Percentiles rank a stretch among this genome's conserved stretches.
Conservation (phyloP, 805 yeast genomes). For the Kodamaea kaohsiungensis region DNA sequence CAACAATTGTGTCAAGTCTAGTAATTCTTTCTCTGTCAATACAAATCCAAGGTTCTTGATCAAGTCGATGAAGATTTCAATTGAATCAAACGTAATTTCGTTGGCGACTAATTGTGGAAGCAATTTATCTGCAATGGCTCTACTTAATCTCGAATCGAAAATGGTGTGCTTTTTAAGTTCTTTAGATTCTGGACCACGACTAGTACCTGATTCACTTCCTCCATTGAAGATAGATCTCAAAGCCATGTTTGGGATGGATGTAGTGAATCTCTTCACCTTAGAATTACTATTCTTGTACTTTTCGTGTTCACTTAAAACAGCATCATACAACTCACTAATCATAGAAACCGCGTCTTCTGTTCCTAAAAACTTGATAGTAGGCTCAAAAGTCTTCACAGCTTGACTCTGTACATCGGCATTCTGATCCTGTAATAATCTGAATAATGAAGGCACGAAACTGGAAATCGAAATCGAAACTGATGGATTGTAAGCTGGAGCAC, state of each 20-base stretch:
- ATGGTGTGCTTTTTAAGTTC: neutral
- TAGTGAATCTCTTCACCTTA: constrained; percentile 34
- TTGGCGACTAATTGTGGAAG: constrained; percentile 38
- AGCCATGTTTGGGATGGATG: constrained; percentile 56
- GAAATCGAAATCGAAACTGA: constrained; percentile 2
- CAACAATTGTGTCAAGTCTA: constrained; percentile 26
- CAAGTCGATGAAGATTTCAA: constrained; percentile 62
- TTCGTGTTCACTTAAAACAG: constrained; percentile 18
- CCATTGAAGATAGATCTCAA: constrained; percentile 43
- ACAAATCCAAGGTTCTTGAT: constrained; percentile 49
- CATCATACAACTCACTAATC: constrained; percentile 27
- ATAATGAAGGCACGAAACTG: constrained; percentile 30
- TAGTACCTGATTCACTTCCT: neutral
- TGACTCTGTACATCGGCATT: constrained; percentile 75
- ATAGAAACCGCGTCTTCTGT: constrained; percentile 31
- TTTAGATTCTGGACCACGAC: neutral
- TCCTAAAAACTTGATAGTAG: constrained; percentile 41
- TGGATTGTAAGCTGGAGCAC: constrained; percentile 9
- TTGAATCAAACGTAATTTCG: constrained; percentile 50
- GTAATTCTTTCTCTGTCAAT: constrained; percentile 37
- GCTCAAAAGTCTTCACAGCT: constrained; percentile 60
- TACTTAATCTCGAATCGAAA: constrained; percentile 19
- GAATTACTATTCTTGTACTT: constrained; percentile 13
- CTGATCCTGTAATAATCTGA: constrained; percentile 54
- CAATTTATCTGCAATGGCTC: constrained; percentile 35